A percentile compares a stretch with the other conserved stretches of the same genome.
phyloP scores from a whole-genome alignment of 352 stramenopile species.

The Phytophthora sojae region DNA sequence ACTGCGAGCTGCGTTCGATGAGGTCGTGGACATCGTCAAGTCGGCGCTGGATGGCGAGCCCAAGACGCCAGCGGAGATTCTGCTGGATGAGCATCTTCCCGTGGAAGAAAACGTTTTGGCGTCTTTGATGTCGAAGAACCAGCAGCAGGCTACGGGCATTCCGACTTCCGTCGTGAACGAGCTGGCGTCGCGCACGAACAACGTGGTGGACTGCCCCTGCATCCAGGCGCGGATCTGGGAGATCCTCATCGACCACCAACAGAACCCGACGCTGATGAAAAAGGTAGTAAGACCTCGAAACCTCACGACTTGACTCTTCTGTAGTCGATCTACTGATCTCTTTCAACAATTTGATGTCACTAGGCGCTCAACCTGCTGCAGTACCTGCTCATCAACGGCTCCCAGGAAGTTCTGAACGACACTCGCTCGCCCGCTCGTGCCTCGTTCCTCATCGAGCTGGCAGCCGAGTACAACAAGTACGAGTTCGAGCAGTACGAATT shows the following conservation, averaged over 20 bases:
- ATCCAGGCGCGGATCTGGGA: slow-evolving; percentile 81
- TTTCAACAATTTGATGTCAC: not conserved
- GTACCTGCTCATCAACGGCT: slow-evolving; percentile 76
- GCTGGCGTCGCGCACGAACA: slow-evolving; percentile 68
- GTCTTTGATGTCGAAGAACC: slow-evolving; percentile 50
- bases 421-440: slow-evolving; percentile 52
- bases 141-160: slow-evolving; percentile 43
- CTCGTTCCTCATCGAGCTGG: slow-evolving; percentile 57
- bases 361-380: slow-evolving; percentile 68
- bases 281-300: slow-evolving; percentile 37
- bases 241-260: slow-evolving; percentile 64
- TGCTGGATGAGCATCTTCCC: slow-evolving; percentile 69
- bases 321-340: not conserved
- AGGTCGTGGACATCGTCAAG: slow-evolving; percentile 74
- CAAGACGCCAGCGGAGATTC: slow-evolving; percentile 66
- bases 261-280: slow-evolving; percentile 65
- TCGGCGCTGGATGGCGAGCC: slow-evolving; percentile 58
- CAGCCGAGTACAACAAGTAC: slow-evolving; percentile 71
- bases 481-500: slow-evolving; percentile 82
- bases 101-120: slow-evolving; percentile 58
- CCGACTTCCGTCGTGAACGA: slow-evolving; percentile 68
- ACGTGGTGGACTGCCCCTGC: slow-evolving; percentile 78
- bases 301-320: not conserved
- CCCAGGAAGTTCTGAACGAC: slow-evolving; percentile 70
- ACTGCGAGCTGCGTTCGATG: slow-evolving; percentile 61